Percentiles rank a stretch among this genome's conserved stretches.
phyloP scores from a whole-genome alignment of 1,284 basidiomycete species.

The Gymnopus androsaceus region DNA sequence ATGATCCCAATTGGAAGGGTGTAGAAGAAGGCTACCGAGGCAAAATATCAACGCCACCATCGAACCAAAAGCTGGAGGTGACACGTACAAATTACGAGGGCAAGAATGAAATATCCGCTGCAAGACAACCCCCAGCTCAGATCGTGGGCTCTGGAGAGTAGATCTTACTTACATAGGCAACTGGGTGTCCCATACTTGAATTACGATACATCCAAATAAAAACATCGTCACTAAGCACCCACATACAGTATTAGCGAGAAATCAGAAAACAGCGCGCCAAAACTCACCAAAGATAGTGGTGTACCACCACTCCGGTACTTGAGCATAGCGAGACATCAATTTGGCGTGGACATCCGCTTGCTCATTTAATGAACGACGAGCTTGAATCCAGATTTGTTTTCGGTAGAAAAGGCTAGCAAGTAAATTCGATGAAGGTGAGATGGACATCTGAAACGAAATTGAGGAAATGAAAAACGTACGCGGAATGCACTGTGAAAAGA shows the following conservation, averaged over 20 bases:
- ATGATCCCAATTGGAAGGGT: slow-evolving; percentile 53
- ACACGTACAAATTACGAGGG: slow-evolving; percentile 22
- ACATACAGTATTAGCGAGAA: background rate
- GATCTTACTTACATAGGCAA: slow-evolving; percentile 38
- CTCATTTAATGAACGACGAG: slow-evolving; percentile 54
- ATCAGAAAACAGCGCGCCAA: too few relatives aligned
- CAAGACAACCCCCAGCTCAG: too few relatives aligned
- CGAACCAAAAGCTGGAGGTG: too few relatives aligned
- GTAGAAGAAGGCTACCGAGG: slow-evolving; percentile 23
- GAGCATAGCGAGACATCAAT: slow-evolving; percentile 71
- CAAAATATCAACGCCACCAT: too few relatives aligned
- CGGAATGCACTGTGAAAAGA: too few relatives aligned
- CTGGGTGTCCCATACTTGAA: slow-evolving; percentile 49
- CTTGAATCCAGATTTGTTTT: slow-evolving; percentile 59
- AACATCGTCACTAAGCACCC: slow-evolving; percentile 40
- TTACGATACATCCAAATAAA: slow-evolving; percentile 56
- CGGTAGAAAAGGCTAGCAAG: slow-evolving; percentile 59
- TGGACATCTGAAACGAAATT: too few relatives aligned
- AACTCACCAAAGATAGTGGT: slow-evolving; percentile 45
- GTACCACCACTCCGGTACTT: slow-evolving; percentile 77
- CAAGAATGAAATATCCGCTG: slow-evolving; percentile 23
- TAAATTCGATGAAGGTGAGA: slow-evolving; percentile 56
- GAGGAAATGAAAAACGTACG: too few relatives aligned
- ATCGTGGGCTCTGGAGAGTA: too few relatives aligned
- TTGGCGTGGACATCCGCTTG: slow-evolving; percentile 69